Percentiles rank a stretch among this genome's conserved stretches.
Evolutionary conservation across 164 flowering plant species (phyloP).

Genomic region (Stephania yunnanensis): DNA sequence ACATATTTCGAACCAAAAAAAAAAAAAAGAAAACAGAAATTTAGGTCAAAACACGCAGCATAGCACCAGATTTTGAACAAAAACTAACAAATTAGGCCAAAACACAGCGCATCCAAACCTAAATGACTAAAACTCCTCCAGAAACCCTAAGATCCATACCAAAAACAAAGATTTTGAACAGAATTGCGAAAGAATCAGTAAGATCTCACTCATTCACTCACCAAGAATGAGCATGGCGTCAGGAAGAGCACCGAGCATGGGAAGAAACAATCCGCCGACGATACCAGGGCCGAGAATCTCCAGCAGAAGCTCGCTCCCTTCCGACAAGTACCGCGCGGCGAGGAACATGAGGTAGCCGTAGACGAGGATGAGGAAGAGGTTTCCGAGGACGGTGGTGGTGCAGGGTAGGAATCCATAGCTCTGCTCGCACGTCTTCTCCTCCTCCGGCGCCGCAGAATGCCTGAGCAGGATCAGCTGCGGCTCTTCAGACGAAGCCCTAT

Average conservation of each 20-base stretch:
- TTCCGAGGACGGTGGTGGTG: constrained; percentile 27
- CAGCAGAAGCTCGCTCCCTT: constrained; percentile 77
- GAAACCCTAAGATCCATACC: no score
- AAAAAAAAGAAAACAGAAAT: no score
- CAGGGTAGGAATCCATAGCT: constrained; percentile 45
- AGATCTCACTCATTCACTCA: background rate
- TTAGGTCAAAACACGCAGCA: no score
- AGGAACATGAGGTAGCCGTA: constrained; percentile 65
- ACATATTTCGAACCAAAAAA: no score
- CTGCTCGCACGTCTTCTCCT: constrained; percentile 24
- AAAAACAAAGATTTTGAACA: no score
- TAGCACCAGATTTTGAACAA: no score
- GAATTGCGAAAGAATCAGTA: background rate
- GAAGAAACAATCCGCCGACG: constrained; percentile 83
- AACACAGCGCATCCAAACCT: no score
- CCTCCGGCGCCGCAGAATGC: background rate
- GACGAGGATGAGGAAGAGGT: constrained; percentile 53
- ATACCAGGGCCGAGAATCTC: constrained; percentile 85
- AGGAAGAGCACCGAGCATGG: constrained; percentile 87
- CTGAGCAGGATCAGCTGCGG: constrained; percentile 8
- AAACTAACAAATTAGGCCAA: no score
- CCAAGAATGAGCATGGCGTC: constrained; percentile 52
- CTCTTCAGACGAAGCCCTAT: background rate
- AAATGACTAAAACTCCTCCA: no score
- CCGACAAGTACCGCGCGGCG: constrained; percentile 65